Base-by-base conservation (phyloP, 768 basidiomycete genomes). In the Hericium coralloides region DNA sequence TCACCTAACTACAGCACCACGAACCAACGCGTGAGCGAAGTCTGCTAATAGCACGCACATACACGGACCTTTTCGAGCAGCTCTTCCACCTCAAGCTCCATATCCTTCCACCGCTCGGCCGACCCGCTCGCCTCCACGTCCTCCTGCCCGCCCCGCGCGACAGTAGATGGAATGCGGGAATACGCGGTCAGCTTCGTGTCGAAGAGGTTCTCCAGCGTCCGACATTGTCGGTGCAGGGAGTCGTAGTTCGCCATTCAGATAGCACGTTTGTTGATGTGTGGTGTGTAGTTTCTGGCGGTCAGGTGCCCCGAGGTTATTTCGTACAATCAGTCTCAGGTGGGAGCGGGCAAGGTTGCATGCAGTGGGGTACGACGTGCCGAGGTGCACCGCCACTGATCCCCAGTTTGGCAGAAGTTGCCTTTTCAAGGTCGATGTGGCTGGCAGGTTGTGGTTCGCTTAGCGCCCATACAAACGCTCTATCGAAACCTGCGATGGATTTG, bases 171-270 rank as follows among this genome's bases (percentile, higher is more conserved):
- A 43, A 97, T 76, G 63, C 92, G 89, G 18, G 92, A 83, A 71
- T 98, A 98, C 10, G 91, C 78, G 0, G 92, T 92, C 31, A 99
- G 78, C 69, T 97, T 95, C 36, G 88, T 75, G 67, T 97, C 92
- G 60, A 98, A 89, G 22, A 92, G 79, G 49, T 92, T 92, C 68
- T 98, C 95, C 25, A 98, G 83, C 4, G 94, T 94, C 65, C 95
- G 79, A 72, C 92, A 92, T 70, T 95, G 93, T 55, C 93, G 76
- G 65, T 97, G 89, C 36, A 98, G 78, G 55, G 87, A 81, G 64
- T 98, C 95, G 74, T 94, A 95, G 63, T 75, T 83, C 57, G 85
- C 77, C 88, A 90, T 92, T 56, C 55, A 59, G 49, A 25, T 20
- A 22, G 17, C 49, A 10, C 49, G 26, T 17, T 20, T 7, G 23